Evolutionary conservation across 164 flowering plant genomes (phyloP), one percentile per base, ranked within the genome.

Genomic region (Magnolia kwangsiensis): DNA sequence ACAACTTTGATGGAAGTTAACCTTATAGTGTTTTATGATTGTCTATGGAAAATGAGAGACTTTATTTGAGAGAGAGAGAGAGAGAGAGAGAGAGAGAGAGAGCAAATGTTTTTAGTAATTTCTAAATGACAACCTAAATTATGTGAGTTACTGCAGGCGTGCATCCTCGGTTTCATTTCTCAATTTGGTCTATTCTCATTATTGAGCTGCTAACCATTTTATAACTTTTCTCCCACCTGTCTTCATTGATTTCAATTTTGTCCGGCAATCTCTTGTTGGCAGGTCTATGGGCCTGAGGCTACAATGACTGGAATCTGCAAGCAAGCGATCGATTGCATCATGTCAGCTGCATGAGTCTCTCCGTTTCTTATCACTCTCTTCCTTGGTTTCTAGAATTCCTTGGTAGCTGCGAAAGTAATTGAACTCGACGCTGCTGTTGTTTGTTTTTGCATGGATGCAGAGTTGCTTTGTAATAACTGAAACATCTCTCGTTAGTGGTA

Each of bases 261-360:
- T 59, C 13, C 19, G 75, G 14, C 18, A 45, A 49, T 58, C 50
- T 67, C 18, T 21, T 73, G 63, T 37, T 77, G 20, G 20, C 76
- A 91, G 95, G 92, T 91, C 72, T 91, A 89, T 65, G 95, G 93
- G 23, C 93, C 95, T 50, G 95, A 91, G 81, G 92, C 90, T 7
- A 89, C 91, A 3, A 91, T 91, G 95, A 89, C 95, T 8, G 91
- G 95, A 55, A 91, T 91, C 63, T 91, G 95, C 89, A 88, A 91
- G 76, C 86, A 91, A 80, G 93, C 93, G 6, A 91, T 91, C 8
- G 83, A 88, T 58, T 91, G 89, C 87, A 86, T 91, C 80, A 79
- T 80, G 55, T 90, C 84, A 5, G 84, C 89, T 37, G 91, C 93
- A 64, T 88, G 63, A 72, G 31, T 67, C 50, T 23, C 18, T 67